Percentiles rank a stretch among this genome's conserved stretches.
Evolutionary conservation across 2,329 filamentous ascomycete genomes (phyloP).

Genomic region (Ramularia collo-cygni): DNA sequence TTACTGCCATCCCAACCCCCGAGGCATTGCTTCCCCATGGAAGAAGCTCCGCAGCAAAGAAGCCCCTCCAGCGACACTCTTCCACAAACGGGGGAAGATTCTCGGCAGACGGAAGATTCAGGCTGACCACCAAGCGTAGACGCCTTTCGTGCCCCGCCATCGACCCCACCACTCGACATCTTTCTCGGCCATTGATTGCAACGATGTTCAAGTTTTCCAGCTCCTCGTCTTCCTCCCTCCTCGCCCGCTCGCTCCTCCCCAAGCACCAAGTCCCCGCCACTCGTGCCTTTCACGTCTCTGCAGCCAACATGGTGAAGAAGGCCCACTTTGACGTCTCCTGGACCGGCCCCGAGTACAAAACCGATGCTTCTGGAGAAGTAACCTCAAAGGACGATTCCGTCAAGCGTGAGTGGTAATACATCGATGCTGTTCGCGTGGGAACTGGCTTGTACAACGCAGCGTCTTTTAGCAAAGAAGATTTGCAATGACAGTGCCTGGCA

Average conservation of each 20-base stretch:
- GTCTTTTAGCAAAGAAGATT: too few species aligned
- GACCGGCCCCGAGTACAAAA: constrained; percentile 62
- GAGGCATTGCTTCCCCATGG: too few species aligned
- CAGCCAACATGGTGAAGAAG: constrained; percentile 68
- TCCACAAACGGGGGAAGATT: too few species aligned
- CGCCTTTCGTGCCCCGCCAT: background rate
- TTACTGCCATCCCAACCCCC: too few species aligned
- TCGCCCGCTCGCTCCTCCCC: background rate
- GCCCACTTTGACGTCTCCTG: constrained; percentile 50
- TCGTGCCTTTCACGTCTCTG: constrained; percentile 56
- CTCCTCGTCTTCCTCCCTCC: background rate
- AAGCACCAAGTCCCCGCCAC: constrained; percentile 2
- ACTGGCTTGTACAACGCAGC: too few species aligned
- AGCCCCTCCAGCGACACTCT: too few species aligned
- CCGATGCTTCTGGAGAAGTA: constrained; percentile 49
- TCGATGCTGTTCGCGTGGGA: background rate
- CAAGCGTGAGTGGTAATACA: constrained; percentile 50
- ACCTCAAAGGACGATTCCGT: constrained; percentile 36
- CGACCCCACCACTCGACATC: constrained; percentile 1
- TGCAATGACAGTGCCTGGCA: constrained; percentile 5
- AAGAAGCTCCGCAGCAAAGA: too few species aligned
- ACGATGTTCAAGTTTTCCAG: background rate
- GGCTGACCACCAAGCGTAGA: background rate
- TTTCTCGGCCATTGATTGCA: background rate
- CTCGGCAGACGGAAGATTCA: too few species aligned